Conservation (phyloP, 306 rosid genomes). For the Ammopiptanthus mongolicus region DNA sequence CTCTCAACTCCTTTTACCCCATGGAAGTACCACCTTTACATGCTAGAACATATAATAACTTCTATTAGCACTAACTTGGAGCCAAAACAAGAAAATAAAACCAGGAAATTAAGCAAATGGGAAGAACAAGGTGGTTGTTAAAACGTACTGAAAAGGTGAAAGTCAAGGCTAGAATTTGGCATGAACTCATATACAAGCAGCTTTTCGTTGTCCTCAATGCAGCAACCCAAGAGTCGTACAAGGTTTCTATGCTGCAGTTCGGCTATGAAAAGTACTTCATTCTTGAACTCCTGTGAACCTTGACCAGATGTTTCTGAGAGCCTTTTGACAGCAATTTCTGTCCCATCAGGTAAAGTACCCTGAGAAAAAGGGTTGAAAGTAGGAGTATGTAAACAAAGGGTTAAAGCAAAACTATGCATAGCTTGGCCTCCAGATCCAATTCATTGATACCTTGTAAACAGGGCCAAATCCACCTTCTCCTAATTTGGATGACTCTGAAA, state of each 20-base stretch:
- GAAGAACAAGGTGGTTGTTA: background rate
- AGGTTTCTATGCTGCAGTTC: slow-evolving; percentile 58
- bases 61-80: background rate
- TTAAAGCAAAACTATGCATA: background rate
- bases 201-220: slow-evolving; percentile 50
- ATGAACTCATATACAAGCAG: slow-evolving; percentile 50
- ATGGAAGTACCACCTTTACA: too few relatives aligned
- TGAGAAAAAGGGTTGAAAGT: background rate
- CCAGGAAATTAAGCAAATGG: background rate
- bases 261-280: slow-evolving; percentile 40
- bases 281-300: slow-evolving; percentile 53
- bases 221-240: slow-evolving; percentile 51
- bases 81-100: too few relatives aligned
- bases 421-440: background rate
- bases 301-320: slow-evolving; percentile 44
- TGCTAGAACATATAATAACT: too few relatives aligned
- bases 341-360: slow-evolving; percentile 53
- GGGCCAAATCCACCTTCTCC: slow-evolving; percentile 70
- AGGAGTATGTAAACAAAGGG: background rate
- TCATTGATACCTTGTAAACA: slow-evolving; percentile 43
- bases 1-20: too few relatives aligned
- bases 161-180: slow-evolving; percentile 48
- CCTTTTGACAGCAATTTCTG: slow-evolving; percentile 51
- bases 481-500: slow-evolving; percentile 38
- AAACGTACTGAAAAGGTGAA: slow-evolving; percentile 41